Evolutionary conservation across 2,329 filamentous ascomycete genomes (phyloP).

Genomic region (Sphaerulina vaccinii): DNA sequence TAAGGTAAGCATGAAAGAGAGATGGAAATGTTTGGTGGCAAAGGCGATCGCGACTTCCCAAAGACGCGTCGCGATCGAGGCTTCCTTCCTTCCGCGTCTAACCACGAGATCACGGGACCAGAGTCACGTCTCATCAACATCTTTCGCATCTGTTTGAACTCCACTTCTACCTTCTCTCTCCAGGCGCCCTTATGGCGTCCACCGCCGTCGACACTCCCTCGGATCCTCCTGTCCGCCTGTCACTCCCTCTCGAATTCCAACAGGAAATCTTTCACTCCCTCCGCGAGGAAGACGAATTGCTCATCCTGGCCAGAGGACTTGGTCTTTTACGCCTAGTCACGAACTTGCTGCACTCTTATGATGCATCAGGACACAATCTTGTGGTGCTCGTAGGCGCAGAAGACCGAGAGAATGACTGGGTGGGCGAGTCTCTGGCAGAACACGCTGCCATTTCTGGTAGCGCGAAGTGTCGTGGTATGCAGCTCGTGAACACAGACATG

Average conservation of each 20-base stretch:
- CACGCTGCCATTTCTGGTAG: constrained; percentile 87
- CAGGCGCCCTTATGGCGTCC: not conserved
- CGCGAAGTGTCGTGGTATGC: constrained; percentile 78
- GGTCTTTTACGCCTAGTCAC: constrained; percentile 88
- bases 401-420: constrained; percentile 93
- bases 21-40: not conserved
- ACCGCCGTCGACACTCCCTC: constrained; percentile 8
- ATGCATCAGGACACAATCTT: constrained; percentile 90
- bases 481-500: constrained; percentile 89
- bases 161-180: not conserved
- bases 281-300: constrained; percentile 85
- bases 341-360: constrained; percentile 95
- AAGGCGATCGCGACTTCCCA: no score
- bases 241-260: constrained; percentile 83
- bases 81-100: no score
- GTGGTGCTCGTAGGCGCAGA: constrained; percentile 86
- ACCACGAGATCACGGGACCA: no score
- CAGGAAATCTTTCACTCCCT: constrained; percentile 92
- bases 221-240: constrained; percentile 68
- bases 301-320: constrained; percentile 86
- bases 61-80: no score
- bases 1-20: no score
- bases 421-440: constrained; percentile 92
- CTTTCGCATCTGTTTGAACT: not conserved
- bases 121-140: not conserved